phyloP scores from a whole-genome alignment of 306 rosid species.

The Sindora glabra region DNA sequence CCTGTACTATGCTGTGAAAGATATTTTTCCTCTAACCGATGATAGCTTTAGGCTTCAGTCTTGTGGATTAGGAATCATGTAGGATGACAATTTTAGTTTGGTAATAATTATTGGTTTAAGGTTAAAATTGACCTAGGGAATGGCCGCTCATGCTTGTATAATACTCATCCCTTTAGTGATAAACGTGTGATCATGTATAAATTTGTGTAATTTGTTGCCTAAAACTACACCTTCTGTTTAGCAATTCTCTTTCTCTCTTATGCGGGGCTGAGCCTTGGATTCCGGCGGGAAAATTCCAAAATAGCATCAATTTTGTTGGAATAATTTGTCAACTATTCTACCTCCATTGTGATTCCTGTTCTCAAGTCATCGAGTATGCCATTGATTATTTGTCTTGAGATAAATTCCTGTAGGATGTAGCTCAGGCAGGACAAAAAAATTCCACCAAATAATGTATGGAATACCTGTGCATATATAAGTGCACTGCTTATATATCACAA shows the following conservation, averaged over 20 bases:
- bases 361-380: too few relatives aligned
- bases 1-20: constrained; percentile 30
- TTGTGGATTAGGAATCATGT: constrained; percentile 27
- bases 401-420: too few relatives aligned
- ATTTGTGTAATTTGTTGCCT: constrained; percentile 11
- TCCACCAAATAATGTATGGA: too few relatives aligned
- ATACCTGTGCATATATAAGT: too few relatives aligned
- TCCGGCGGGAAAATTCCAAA: too few relatives aligned
- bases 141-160: constrained; percentile 36
- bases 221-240: background rate
- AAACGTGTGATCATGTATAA: constrained; percentile 31
- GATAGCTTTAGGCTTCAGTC: constrained; percentile 35
- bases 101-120: constrained; percentile 33
- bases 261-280: too few relatives aligned
- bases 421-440: too few relatives aligned
- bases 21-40: constrained; percentile 25
- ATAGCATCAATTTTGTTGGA: too few relatives aligned
- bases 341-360: too few relatives aligned
- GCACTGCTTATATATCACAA: too few relatives aligned
- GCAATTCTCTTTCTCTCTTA: background rate
- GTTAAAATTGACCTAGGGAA: constrained; percentile 45
- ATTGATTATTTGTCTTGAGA: too few relatives aligned
- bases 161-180: constrained; percentile 33
- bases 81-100: constrained; percentile 42
- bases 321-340: too few relatives aligned